Evolutionary conservation across 1,284 basidiomycete genomes (phyloP).

Genomic region (Puccinia polysora): DNA sequence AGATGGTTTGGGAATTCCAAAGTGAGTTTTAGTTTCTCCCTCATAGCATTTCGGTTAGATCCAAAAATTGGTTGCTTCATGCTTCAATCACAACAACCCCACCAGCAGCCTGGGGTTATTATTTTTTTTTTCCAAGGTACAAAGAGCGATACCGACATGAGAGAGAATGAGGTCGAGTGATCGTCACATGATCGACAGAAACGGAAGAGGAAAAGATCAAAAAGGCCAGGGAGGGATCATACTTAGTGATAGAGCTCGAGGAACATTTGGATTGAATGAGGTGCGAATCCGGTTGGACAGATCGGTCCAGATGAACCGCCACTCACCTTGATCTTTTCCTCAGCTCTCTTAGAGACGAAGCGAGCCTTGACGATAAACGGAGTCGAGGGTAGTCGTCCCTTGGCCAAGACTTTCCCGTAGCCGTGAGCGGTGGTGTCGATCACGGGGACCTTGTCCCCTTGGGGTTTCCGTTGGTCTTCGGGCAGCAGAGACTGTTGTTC

Average conservation of each 20-base stretch:
- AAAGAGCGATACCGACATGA: not conserved
- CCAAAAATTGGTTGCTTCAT: too few relatives aligned
- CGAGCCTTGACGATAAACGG: slow-evolving; percentile 96
- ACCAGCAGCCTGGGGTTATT: slow-evolving; percentile 40
- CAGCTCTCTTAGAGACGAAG: slow-evolving; percentile 80
- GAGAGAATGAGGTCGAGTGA: not conserved
- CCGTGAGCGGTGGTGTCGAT: slow-evolving; percentile 80
- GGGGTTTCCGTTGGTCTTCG: slow-evolving; percentile 52
- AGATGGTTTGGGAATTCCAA: too few relatives aligned
- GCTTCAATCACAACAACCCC: slow-evolving; percentile 43
- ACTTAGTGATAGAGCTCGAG: not conserved
- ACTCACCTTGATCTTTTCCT: slow-evolving; percentile 65
- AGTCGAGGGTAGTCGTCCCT: slow-evolving; percentile 62
- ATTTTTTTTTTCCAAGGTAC: too few relatives aligned
- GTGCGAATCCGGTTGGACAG: too few relatives aligned
- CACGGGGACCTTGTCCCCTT: slow-evolving; percentile 76
- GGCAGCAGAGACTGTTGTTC: slow-evolving; percentile 25
- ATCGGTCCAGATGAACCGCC: too few relatives aligned
- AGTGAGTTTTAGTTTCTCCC: too few relatives aligned
- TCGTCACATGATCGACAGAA: not conserved
- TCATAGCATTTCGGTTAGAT: too few relatives aligned
- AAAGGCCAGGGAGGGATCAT: not conserved
- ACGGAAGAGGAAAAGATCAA: not conserved
- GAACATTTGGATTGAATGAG: too few relatives aligned
- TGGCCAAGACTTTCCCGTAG: slow-evolving; percentile 86